Evolutionary conservation across 441 rosid species (phyloP), one percentile per base, ranked within the genome.

Genomic region (Euphorbia celastroides): DNA sequence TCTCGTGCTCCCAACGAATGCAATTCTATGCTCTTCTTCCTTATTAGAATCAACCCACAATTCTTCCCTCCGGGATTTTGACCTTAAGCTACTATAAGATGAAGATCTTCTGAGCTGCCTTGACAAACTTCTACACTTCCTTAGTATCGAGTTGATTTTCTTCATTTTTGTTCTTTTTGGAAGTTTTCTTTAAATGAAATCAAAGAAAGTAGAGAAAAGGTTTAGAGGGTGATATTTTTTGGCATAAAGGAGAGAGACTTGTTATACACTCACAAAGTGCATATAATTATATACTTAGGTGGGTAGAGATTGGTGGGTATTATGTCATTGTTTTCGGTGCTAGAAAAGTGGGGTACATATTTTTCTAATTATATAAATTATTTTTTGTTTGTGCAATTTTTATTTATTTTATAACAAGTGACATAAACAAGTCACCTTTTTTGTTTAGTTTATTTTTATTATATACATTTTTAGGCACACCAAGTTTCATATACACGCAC

Each of bases 111-210:
- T 79, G 2, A 87, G 76, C 68, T 87, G 88, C 80, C 86, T 82
- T 10, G 96, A 90, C 70, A 90, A 74, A 77, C 88, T 92, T 83
- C 81, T 90, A 85, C 98, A 90, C 69, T 86, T 92, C 70, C 87
- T 75, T 0, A 90, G 75, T n/a, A 85, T 75, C 73, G 84, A 28
- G 44, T 75, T 86, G 72, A 84, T 81, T 80, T 82, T 90, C 81
- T 90, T 92, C 90, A 85, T 88, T 25, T 51, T n/a, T n/a, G n/a
- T n/a, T n/a, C n/a, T n/a, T n/a, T 25, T 57, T 54, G 56, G 56
- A 12, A 19, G 41, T 25, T 54, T 12, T 57, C 57, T 34, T 57
- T 32, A 59, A 42, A 60, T 12, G 48, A 52, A 32, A 73, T 55
- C 23, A 54, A 61, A 28, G 16, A 55, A 28, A 27, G 36, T 17